A percentile compares a stretch with the other conserved stretches of the same genome.
Conservation (phyloP, 2,329 filamentous ascomycete genomes). For the Leptoxyphium fumago region DNA sequence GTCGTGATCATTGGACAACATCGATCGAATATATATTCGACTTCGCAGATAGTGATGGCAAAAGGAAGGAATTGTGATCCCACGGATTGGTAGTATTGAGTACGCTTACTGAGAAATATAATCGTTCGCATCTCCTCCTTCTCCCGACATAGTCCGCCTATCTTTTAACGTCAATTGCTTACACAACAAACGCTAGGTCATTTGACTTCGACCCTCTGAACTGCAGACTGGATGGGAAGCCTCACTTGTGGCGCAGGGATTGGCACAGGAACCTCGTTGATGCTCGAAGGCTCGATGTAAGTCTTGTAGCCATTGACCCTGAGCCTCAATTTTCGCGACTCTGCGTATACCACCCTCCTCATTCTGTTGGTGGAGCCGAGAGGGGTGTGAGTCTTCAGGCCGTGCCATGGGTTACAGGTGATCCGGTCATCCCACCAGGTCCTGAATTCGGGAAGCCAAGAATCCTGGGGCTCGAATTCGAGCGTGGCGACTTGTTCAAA, state of each 20-base stretch:
- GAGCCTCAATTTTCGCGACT: constrained; percentile 25
- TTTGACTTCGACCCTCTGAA: constrained; percentile 7
- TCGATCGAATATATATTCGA: no score
- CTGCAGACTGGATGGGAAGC: constrained; percentile 11
- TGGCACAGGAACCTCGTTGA: constrained; percentile 24
- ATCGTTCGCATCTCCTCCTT: no score
- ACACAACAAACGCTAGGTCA: not conserved
- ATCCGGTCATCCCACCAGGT: constrained; percentile 28
- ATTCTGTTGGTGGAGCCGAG: constrained; percentile 27
- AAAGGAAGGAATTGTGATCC: no score
- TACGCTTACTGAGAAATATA: no score
- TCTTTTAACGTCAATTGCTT: no score
- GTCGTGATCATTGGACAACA: no score
- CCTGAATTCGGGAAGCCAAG: constrained; percentile 25
- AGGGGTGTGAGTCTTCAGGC: constrained; percentile 24
- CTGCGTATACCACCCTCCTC: constrained; percentile 27
- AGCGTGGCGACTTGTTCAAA: constrained; percentile 20
- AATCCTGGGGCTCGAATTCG: constrained; percentile 27
- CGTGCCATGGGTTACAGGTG: constrained; percentile 26
- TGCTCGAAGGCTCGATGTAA: constrained; percentile 23
- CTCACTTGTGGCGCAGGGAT: constrained; percentile 15
- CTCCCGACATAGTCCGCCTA: no score
- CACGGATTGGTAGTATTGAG: no score
- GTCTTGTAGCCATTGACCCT: constrained; percentile 26
- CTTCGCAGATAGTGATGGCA: no score